A percentile compares a stretch with the other conserved stretches of the same genome.
Conservation (phyloP, 2,329 filamentous ascomycete genomes). For the Pseudogymnoascus sp. region DNA sequence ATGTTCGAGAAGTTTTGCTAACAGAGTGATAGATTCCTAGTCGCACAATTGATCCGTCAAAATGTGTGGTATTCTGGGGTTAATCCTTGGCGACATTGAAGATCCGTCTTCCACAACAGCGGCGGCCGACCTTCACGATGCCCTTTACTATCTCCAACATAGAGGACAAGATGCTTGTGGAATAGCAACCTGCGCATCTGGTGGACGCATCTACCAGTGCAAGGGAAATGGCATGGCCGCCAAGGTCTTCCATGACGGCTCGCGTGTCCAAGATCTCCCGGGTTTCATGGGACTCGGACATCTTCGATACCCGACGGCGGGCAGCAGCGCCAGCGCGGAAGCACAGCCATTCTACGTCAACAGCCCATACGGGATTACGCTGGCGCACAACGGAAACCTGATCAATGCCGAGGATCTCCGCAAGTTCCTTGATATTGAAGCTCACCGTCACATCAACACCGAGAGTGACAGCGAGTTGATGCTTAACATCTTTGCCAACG, state of each 20-base stretch:
- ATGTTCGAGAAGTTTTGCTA: neutral
- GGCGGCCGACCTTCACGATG: conserved; percentile 57
- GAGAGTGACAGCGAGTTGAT: conserved; percentile 83
- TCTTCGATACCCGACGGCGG: conserved; percentile 81
- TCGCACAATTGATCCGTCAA: conserved; percentile 15
- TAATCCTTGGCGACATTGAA: conserved; percentile 50
- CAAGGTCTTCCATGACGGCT: conserved; percentile 76
- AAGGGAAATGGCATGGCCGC: conserved; percentile 86
- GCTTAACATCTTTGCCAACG: conserved; percentile 80
- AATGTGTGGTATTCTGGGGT: conserved; percentile 56
- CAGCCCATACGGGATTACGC: conserved; percentile 71
- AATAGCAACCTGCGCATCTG: conserved; percentile 65
- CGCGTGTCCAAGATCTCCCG: conserved; percentile 63
- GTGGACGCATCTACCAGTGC: conserved; percentile 77
- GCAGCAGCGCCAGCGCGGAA: conserved; percentile 74
- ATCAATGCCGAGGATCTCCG: conserved; percentile 66
- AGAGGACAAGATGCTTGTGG: conserved; percentile 84
- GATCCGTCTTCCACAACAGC: conserved; percentile 43
- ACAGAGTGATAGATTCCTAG: conserved; percentile 8
- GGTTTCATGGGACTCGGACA: conserved; percentile 84
- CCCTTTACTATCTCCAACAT: conserved; percentile 61
- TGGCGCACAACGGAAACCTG: conserved; percentile 82
- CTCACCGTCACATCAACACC: conserved; percentile 52
- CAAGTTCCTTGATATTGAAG: conserved; percentile 38
- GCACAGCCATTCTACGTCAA: conserved; percentile 93